A percentile compares a stretch with the other conserved stretches of the same genome.
phyloP scores from a whole-genome alignment of 2,329 filamentous ascomycete genomes.

The Epichloe amarillans region DNA sequence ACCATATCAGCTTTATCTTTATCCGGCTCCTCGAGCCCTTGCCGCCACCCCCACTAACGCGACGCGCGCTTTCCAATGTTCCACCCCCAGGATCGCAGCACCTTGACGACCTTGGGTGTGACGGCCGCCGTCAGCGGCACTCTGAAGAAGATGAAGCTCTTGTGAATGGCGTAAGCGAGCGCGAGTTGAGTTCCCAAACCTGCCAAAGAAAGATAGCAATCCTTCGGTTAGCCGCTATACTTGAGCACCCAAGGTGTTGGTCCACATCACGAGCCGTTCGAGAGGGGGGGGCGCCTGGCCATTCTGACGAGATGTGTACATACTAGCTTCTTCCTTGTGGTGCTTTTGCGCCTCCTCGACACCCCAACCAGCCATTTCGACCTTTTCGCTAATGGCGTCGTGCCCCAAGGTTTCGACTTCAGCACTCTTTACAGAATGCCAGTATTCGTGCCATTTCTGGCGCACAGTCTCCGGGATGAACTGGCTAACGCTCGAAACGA shows the following conservation, averaged over 20 bases:
- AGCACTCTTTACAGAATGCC: conserved; percentile 31
- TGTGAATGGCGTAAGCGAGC: conserved; percentile 92
- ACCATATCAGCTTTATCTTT: neutral
- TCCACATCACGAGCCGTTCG: neutral
- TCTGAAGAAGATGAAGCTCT: conserved; percentile 93
- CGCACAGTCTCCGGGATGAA: conserved; percentile 48
- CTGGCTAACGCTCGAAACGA: conserved; percentile 45
- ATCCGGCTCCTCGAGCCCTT: neutral
- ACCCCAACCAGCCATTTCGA: conserved; percentile 43
- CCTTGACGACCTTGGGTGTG: conserved; percentile 88
- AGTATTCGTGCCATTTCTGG: conserved; percentile 36
- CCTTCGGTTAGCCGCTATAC: conserved; percentile 10
- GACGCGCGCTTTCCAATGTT: conserved; percentile 66
- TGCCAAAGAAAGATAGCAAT: conserved; percentile 15
- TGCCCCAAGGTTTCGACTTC: conserved; percentile 30
- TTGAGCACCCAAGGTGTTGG: neutral
- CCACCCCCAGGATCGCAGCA: conserved; percentile 79
- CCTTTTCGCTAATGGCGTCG: conserved; percentile 29
- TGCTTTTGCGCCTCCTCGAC: conserved; percentile 49
- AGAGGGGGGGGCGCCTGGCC: neutral
- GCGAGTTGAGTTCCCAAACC: conserved; percentile 70
- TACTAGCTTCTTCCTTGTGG: conserved; percentile 60
- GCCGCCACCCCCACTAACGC: conserved; percentile 1
- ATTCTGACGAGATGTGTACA: conserved; percentile 24
- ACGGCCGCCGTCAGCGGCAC: conserved; percentile 84